These are phyloP conservation scores for Linnemannia elongata DNA, from an alignment of 192 early-diverging fungal species.

Conservation along the genomic window DNA sequence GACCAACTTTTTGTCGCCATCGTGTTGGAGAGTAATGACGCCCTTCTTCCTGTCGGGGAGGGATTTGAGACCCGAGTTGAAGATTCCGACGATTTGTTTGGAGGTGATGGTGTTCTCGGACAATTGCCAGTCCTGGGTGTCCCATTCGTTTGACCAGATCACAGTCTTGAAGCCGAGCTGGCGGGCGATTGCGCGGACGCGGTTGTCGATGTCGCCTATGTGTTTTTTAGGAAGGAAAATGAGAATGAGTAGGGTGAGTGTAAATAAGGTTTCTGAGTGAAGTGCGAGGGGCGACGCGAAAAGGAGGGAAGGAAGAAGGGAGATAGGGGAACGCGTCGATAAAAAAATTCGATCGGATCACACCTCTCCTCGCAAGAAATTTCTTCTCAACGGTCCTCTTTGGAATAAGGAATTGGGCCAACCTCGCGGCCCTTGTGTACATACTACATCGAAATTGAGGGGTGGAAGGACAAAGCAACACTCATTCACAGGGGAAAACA, in stretches of 20 bases:
- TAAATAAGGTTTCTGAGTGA: neutral
- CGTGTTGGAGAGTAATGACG: constrained; percentile 50
- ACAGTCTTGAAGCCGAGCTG: constrained; percentile 61
- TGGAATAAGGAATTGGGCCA: constrained; percentile 22
- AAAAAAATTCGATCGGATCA: neutral
- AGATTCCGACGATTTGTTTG: constrained; percentile 38
- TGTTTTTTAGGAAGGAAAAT: neutral
- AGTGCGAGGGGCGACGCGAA: neutral
- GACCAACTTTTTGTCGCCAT: constrained; percentile 30
- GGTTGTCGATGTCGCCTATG: constrained; percentile 42
- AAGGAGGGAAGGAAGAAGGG: neutral
- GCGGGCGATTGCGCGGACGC: constrained; percentile 43
- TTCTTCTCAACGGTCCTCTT: constrained; percentile 16
- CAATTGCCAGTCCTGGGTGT: constrained; percentile 68
- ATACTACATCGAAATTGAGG: neutral
- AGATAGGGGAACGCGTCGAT: neutral
- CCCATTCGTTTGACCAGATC: constrained; percentile 65
- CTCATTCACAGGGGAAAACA: neutral
- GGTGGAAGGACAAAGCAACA: too few relatives aligned
- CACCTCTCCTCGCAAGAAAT: neutral
- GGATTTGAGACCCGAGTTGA: constrained; percentile 26
- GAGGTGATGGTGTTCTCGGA: constrained; percentile 35
- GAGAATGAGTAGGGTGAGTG: neutral
- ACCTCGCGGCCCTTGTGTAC: too few relatives aligned
- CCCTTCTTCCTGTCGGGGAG: constrained; percentile 17